Conservation (phyloP, 441 rosid species). For the Eruca vesicaria region DNA sequence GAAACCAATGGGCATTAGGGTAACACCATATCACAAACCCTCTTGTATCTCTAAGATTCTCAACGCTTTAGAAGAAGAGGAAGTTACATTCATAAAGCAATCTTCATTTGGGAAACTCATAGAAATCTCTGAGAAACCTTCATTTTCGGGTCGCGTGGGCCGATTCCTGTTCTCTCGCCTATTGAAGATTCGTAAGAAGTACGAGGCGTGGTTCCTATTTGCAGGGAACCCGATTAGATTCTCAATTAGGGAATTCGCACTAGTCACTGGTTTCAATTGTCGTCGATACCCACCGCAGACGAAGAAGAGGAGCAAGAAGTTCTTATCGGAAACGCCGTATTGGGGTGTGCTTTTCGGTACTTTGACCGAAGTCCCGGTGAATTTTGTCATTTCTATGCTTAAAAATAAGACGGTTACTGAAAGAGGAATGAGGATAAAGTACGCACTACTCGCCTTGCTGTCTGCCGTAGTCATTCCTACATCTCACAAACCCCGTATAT, state of each 20-base stretch:
- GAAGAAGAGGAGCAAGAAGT: no score
- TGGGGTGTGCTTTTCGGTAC: no score
- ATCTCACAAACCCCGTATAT: not conserved
- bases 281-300: no score
- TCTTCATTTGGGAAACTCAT: not conserved
- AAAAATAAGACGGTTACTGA: not conserved
- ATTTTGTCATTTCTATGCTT: not conserved
- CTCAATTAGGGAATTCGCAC: no score
- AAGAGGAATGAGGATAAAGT: no score
- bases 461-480: not conserved
- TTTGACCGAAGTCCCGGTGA: no score
- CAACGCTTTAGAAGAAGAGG: not conserved
- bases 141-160: not conserved
- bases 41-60: not conserved
- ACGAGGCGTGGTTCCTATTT: not conserved
- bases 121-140: not conserved
- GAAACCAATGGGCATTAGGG: no score
- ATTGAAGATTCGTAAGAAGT: not conserved
- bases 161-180: not conserved
- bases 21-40: no score
- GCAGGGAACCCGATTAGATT: no score
- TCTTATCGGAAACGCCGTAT: no score
- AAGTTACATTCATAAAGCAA: not conserved
- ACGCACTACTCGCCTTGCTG: no score
- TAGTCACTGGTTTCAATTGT: no score